Percentiles rank a stretch among this genome's conserved stretches.
Conservation (phyloP, 768 basidiomycete genomes). For the Cubamyces sp. region DNA sequence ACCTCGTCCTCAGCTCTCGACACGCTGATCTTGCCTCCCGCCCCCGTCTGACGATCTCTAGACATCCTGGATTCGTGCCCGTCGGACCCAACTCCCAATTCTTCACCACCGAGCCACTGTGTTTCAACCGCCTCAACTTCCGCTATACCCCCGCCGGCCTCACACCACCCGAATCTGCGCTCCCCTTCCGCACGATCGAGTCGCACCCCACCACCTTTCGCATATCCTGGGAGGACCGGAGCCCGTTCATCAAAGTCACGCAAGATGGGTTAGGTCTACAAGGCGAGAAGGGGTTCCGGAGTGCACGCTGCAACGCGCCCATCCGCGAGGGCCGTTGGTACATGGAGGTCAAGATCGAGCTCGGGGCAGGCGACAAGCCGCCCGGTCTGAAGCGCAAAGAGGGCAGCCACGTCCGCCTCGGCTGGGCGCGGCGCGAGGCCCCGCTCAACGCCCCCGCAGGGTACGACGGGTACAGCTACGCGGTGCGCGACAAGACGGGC, state of each 20-base stretch:
- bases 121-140: slow-evolving; percentile 76
- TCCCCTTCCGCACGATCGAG: slow-evolving; percentile 82
- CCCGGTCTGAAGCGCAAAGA: slow-evolving; percentile 54
- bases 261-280: slow-evolving; percentile 76
- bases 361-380: slow-evolving; percentile 66
- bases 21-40: slow-evolving; percentile 67
- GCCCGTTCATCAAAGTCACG: slow-evolving; percentile 75
- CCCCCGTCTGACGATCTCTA: slow-evolving; percentile 73
- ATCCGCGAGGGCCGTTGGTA: slow-evolving; percentile 93
- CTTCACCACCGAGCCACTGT: slow-evolving; percentile 70
- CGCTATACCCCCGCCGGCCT: slow-evolving; percentile 84
- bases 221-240: slow-evolving; percentile 92
- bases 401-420: slow-evolving; percentile 85
- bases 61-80: slow-evolving; percentile 71
- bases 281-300: slow-evolving; percentile 89
- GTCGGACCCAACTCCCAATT: slow-evolving; percentile 58
- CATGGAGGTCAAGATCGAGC: slow-evolving; percentile 83
- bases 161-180: slow-evolving; percentile 54
- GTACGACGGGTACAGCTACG: slow-evolving; percentile 92
- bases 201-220: slow-evolving; percentile 69
- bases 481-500: slow-evolving; percentile 87
- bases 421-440: slow-evolving; percentile 92
- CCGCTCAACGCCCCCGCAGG: slow-evolving; percentile 94
- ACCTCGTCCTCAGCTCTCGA: slow-evolving; percentile 62
- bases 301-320: slow-evolving; percentile 87